Conservation (phyloP, 805 yeast species). For the Cyberlindnera misumaiensis region DNA sequence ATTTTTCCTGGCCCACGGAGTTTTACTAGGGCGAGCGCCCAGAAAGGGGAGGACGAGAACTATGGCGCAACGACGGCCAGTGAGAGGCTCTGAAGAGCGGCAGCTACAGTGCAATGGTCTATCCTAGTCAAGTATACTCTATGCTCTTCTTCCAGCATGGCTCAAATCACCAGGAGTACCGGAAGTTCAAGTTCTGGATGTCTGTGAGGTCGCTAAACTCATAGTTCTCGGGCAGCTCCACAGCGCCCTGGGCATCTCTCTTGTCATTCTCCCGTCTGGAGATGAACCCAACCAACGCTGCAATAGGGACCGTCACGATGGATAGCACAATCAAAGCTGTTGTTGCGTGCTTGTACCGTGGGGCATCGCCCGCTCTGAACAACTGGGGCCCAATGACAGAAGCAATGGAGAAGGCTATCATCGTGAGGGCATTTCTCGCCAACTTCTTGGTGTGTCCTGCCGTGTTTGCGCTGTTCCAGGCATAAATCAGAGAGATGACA, state of each 20-base stretch:
- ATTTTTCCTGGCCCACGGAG: too few relatives aligned
- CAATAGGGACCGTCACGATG: constrained; percentile 35
- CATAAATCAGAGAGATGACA: constrained; percentile 46
- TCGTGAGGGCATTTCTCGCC: constrained; percentile 41
- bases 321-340: constrained; percentile 47
- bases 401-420: constrained; percentile 49
- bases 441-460: constrained; percentile 53
- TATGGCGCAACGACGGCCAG: too few relatives aligned
- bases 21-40: too few relatives aligned
- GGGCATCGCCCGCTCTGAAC: constrained; percentile 41
- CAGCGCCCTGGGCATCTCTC: constrained; percentile 21
- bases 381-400: constrained; percentile 57
- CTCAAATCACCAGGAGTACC: constrained; percentile 23
- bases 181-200: constrained; percentile 35
- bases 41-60: too few relatives aligned
- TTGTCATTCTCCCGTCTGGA: constrained; percentile 41
- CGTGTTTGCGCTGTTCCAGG: constrained; percentile 53
- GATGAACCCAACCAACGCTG: constrained; percentile 33
- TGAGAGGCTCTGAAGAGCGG: too few relatives aligned
- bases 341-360: constrained; percentile 50
- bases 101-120: too few relatives aligned
- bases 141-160: too few relatives aligned
- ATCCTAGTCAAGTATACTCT: too few relatives aligned
- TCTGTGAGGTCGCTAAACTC: constrained; percentile 40
- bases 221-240: constrained; percentile 18